These are phyloP conservation scores for Drosera capensis DNA, from an alignment of 148 eudicot genomes.

Conservation along the genomic window DNA sequence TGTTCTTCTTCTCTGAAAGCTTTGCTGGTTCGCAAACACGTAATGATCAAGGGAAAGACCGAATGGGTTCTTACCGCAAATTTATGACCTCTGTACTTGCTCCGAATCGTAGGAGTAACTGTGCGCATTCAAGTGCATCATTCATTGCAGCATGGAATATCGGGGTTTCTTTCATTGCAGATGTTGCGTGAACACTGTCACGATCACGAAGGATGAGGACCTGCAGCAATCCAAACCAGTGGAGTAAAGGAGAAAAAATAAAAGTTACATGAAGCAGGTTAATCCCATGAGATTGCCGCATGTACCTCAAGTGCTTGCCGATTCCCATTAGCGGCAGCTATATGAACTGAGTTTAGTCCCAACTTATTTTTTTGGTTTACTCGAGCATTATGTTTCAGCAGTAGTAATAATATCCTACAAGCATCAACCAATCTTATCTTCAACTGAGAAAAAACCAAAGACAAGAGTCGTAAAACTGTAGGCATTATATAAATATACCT, in stretches of 20 bases:
- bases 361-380: conserved; percentile 21
- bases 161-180: conserved; percentile 23
- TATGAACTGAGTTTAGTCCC: conserved; percentile 21
- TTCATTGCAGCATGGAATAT: conserved; percentile 25
- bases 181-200: conserved; percentile 13
- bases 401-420: conserved; percentile 16
- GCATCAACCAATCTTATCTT: not conserved
- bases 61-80: conserved; percentile 15
- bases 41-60: not conserved
- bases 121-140: conserved; percentile 17
- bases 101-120: conserved; percentile 19
- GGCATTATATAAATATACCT: conserved; percentile 9
- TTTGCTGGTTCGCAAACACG: too few relatives aligned
- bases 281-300: not conserved
- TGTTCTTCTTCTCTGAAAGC: not conserved
- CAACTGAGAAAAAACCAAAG: not conserved
- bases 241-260: not conserved
- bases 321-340: conserved; percentile 23
- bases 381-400: conserved; percentile 22
- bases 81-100: conserved; percentile 21
- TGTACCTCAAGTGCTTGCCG: conserved; percentile 19
- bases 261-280: not conserved
- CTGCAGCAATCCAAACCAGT: conserved; percentile 5
- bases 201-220: conserved; percentile 15
- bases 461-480: not conserved